Evolutionary conservation across 2,329 filamentous ascomycete species (phyloP), one percentile per base, ranked within the genome.

Genomic region (Moelleriella libera): DNA sequence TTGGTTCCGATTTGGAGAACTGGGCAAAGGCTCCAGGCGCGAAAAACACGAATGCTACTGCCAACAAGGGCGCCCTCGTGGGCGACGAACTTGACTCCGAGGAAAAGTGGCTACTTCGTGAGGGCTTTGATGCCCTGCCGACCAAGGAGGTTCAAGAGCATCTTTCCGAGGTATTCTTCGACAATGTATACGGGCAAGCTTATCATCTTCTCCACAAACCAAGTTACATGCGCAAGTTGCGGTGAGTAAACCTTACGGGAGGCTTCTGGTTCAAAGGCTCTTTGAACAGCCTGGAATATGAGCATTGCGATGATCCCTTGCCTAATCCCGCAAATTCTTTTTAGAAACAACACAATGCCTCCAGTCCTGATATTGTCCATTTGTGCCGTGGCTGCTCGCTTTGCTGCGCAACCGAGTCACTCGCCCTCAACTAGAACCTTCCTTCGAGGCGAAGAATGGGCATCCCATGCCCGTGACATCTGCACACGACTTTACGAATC

Each of bases 171-270:
- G 81, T 96, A 0, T 98, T 94, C 61, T 98, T 97, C 59, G 90
- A 97, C 58, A 89, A 85, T 57, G 78, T 97, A 1, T 97, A 98
- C 60, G 92, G 92, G 7, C 92, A 97, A 61, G 86, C 88, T 34
- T 98, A 97, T 62, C 85, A 94, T 53, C 70, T 98, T 21, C 76
- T 98, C 8, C 92, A 98, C 66, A 97, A 96, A 61, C 90, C 92
- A 39, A 97, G 89, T 61, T 97, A 94, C 62, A 95, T 97, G 85
- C 78, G 89, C 50, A 88, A 88, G 57, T 63, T 92, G 47, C 79
- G 73, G 81, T 83, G 66, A 52, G 77, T 69, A 9, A 12, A 12
- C 34, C 34, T 3, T 37, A 8, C 21, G 3, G 21, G 21, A 21
- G 21, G 21, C 21, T 21, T 21, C 21, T 21, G 21, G 21, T 21